These are phyloP conservation scores for Camelina hispida DNA, from an alignment of 345 rosid species.

Conservation along the genomic window DNA sequence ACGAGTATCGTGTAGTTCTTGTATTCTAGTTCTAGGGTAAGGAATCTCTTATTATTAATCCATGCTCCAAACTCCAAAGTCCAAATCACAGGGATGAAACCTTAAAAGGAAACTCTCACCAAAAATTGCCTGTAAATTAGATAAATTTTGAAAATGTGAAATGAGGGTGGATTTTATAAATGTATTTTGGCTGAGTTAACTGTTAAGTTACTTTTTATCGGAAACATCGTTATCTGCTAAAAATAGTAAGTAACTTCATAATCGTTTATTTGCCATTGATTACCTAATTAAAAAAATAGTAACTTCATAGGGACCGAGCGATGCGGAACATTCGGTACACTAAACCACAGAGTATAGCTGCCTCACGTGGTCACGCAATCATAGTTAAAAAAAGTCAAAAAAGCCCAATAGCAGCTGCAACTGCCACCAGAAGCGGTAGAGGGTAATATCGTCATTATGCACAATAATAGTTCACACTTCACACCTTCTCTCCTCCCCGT, in stretches of 20 bases:
- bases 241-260: too few species aligned
- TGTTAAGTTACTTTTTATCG: too few species aligned
- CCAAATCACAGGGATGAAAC: too few species aligned
- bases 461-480: too few species aligned
- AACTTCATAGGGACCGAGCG: not conserved
- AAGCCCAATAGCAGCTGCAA: slow-evolving; percentile 40
- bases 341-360: slow-evolving; percentile 12
- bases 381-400: slow-evolving; percentile 26
- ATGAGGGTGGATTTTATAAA: too few species aligned
- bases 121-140: too few species aligned
- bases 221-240: too few species aligned
- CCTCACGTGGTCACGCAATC: slow-evolving; percentile 36
- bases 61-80: not conserved
- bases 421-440: slow-evolving; percentile 37
- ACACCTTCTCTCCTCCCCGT: slow-evolving; percentile 21
- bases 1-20: not conserved
- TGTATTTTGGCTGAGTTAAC: too few species aligned
- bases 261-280: not conserved
- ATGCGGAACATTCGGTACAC: slow-evolving; percentile 15
- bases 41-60: not conserved
- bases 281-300: not conserved
- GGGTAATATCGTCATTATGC: slow-evolving; percentile 34
- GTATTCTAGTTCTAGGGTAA: not conserved
- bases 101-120: too few species aligned
- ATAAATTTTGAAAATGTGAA: too few species aligned